Evolutionary conservation across 1,139 yeast species (phyloP), one percentile per base, ranked within the genome.

Genomic region (Geotrichum histeridarum): DNA sequence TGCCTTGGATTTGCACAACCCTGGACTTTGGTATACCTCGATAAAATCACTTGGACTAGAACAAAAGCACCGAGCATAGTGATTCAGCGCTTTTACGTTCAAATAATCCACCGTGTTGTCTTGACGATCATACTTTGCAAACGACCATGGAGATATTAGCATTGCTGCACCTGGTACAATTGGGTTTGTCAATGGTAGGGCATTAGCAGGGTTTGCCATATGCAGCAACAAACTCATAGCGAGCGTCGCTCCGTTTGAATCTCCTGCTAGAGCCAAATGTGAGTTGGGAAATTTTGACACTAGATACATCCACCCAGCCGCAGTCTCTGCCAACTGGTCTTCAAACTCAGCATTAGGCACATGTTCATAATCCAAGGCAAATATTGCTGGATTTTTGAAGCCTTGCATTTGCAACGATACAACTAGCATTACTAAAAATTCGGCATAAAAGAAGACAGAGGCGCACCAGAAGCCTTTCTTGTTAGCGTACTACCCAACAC

Each of bases 201-300:
- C 53, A 1, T 57, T 60, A 33, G 64, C 60, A 0, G 74, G 72
- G 8, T 61, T 55, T 5, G 67, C 69, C 15, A 66, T 61, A 49
- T 70, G 72, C 17, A 75, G 64, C 51, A 75, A 50, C 52, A 73
- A 60, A n/a, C 73, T 64, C 51, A 75, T 58, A 2, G 67, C 66
- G 38, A 74, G 58, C 7, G 73, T 72, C 0, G 76, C 79, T 1
- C 80, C 80, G 9, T 71, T 65, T 2, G 77, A 72, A 57, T 76
- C 78, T 0, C 80, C 80, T 48, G 67, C 60, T 8, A 74, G 51
- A 1, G 71, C 63, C 3, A 65, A 49, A 38, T 65, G 66, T 1
- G 76, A 63, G 1, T 58, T 50, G 0, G 69, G 69, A 37, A 57
- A 55, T 8, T 54, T 55, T 1, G 57, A 37, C 4, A 55, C 42